These are phyloP conservation scores for Botryotinia convoluta DNA, from an alignment of 2,329 filamentous ascomycete species.

Conservation along the genomic window DNA sequence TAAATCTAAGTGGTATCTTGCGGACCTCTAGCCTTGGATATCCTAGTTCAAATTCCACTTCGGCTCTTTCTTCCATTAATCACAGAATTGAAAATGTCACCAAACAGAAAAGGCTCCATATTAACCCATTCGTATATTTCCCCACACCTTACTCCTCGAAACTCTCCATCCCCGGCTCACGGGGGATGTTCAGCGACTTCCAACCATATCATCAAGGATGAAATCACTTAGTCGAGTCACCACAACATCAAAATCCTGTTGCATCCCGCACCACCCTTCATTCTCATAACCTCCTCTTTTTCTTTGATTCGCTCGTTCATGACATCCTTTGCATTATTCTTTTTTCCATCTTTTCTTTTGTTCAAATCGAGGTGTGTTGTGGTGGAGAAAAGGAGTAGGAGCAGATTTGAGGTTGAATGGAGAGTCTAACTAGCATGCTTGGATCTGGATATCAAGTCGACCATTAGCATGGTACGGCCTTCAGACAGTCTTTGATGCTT, in stretches of 20 bases:
- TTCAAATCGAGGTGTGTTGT: background rate
- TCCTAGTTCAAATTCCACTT: background rate
- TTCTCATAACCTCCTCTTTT: background rate
- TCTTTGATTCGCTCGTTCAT: constrained; percentile 2
- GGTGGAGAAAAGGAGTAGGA: background rate
- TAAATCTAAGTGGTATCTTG: background rate
- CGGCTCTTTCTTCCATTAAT: background rate
- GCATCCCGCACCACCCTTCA: background rate
- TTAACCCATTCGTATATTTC: background rate
- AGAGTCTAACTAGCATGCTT: background rate
- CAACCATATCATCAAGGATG: background rate
- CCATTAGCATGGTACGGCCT: background rate
- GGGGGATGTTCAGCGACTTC: background rate
- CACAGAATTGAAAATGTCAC: background rate
- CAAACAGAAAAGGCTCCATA: background rate
- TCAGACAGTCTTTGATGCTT: background rate
- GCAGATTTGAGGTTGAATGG: background rate
- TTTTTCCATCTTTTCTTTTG: background rate
- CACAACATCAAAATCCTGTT: background rate
- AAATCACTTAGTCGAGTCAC: constrained; percentile 2
- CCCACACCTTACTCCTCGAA: background rate
- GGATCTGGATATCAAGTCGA: background rate
- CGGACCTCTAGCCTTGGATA: background rate
- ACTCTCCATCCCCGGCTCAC: background rate
- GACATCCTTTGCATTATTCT: background rate